Evolutionary conservation across 2,329 filamentous ascomycete genomes (phyloP).

Genomic region (Chaetothyriales sp.): DNA sequence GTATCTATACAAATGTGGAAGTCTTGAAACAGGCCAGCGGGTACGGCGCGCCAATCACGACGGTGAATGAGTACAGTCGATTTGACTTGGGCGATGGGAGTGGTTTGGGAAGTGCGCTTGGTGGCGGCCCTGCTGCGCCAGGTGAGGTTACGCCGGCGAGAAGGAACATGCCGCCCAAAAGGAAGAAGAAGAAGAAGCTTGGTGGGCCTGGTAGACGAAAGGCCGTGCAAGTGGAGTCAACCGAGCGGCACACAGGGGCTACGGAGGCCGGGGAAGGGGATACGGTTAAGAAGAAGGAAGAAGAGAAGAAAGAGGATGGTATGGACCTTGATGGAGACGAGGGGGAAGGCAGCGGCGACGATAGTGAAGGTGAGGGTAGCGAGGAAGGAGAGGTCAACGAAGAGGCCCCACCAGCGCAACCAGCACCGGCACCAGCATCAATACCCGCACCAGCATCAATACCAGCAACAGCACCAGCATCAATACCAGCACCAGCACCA

Average conservation of each 20-base stretch:
- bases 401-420: neutral
- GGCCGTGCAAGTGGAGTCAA: neutral
- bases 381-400: slow-evolving; percentile 18
- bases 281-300: neutral
- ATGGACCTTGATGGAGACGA: slow-evolving; percentile 3
- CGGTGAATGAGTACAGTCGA: slow-evolving; percentile 1
- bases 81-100: slow-evolving; percentile 15
- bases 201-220: slow-evolving; percentile 15
- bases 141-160: slow-evolving; percentile 9
- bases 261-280: slow-evolving; percentile 1
- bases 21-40: slow-evolving; percentile 3
- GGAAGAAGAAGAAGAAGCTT: slow-evolving; percentile 17
- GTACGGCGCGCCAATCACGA: neutral
- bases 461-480: neutral
- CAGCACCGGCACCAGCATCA: neutral
- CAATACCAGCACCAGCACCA: neutral
- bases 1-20: slow-evolving; percentile 30
- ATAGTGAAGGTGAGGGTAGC: slow-evolving; percentile 17
- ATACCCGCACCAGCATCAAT: neutral
- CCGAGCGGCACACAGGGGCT: neutral
- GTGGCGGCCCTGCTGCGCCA: slow-evolving; percentile 3
- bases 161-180: slow-evolving; percentile 15
- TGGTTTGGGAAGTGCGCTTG: slow-evolving; percentile 12
- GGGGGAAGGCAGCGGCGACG: slow-evolving; percentile 2
- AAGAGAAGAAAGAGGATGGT: slow-evolving; percentile 4